Evolutionary conservation across 2,329 filamentous ascomycete species (phyloP), one percentile per base, ranked within the genome.

Genomic region (Bipolaris sorokiniana): DNA sequence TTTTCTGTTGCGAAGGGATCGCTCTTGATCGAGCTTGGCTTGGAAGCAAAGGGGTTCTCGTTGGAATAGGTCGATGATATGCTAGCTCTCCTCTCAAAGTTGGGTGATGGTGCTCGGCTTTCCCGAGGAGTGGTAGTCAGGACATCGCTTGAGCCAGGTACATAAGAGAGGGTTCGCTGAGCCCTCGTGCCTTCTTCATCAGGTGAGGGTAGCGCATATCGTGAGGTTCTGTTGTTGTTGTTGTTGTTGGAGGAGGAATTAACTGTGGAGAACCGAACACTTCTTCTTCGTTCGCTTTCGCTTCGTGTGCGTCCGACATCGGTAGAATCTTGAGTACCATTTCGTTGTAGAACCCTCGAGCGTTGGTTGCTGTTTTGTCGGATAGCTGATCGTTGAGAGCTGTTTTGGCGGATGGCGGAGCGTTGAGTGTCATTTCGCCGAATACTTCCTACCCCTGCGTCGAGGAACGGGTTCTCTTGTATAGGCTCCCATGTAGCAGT

Each of bases 401-500:
- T 15, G 50, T 52, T 45, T 45, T 54, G 33, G 31, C 34, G 37
- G 9, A 53, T 7, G 18, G 20, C 50, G 37, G 22, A 48, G 34
- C 16, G 51, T 26, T 45, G 45, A 38, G 61, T 61, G 22, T 49
- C 45, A 36, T 59, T 54, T 7, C 56, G 54, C 10, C 55, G 60
- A 33, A 51, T 33, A n/a, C 46, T 47, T 37, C 52, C 61, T 48
- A 48, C 51, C 40, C 54, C 56, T 31, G 58, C 49, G 16, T 58
- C 53, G 34, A 47, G 55, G 31, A 60, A 48, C 11, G 59, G 56
- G 28, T 59, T 54, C 15, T 54, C 55, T 10, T 40, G 51, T 49
- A 65, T 58, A 42, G 63, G 61, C 6, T 61, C 56, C 66, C 66
- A 68, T 22, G 33, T 18, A n/a, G 46, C 59, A 10, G 50, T 44